These are phyloP conservation scores for Solanum paucissectum DNA, from an alignment of 257 asterid species.

Conservation along the genomic window DNA sequence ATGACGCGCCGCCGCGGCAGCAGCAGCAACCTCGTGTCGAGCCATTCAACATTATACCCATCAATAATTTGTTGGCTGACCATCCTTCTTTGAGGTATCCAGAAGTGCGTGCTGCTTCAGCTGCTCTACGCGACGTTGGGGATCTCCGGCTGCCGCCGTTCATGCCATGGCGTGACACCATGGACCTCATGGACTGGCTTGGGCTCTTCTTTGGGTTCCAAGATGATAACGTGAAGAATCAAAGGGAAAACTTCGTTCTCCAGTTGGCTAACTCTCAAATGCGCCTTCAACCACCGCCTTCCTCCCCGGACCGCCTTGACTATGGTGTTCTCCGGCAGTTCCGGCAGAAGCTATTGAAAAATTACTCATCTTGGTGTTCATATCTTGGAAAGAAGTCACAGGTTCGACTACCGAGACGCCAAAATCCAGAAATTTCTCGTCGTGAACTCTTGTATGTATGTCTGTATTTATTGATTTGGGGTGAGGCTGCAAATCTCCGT, in stretches of 20 bases:
- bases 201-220: conserved; percentile 96
- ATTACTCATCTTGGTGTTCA: conserved; percentile 81
- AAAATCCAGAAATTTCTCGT: conserved; percentile 41
- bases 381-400: conserved; percentile 60
- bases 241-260: conserved; percentile 83
- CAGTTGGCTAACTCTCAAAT: conserved; percentile 83
- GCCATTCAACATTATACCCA: conserved; percentile 71
- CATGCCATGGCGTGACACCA: conserved; percentile 38
- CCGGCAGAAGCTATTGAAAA: conserved; percentile 58
- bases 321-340: conserved; percentile 57
- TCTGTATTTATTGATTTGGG: conserved; percentile 74
- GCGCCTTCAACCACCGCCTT: conserved; percentile 71
- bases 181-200: conserved; percentile 91
- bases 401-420: conserved; percentile 59
- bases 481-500: conserved; percentile 81
- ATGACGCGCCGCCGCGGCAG: conserved; percentile 38
- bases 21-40: conserved; percentile 29
- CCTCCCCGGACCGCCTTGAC: conserved; percentile 55
- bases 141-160: conserved; percentile 75
- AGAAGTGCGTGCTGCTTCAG: conserved; percentile 82
- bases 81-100: conserved; percentile 80
- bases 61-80: conserved; percentile 52
- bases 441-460: conserved; percentile 79
- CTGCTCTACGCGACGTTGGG: conserved; percentile 51
- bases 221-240: conserved; percentile 72